These are phyloP conservation scores for Diplocarpon rosae DNA, from an alignment of 2,329 filamentous ascomycete genomes.

Conservation along the genomic window DNA sequence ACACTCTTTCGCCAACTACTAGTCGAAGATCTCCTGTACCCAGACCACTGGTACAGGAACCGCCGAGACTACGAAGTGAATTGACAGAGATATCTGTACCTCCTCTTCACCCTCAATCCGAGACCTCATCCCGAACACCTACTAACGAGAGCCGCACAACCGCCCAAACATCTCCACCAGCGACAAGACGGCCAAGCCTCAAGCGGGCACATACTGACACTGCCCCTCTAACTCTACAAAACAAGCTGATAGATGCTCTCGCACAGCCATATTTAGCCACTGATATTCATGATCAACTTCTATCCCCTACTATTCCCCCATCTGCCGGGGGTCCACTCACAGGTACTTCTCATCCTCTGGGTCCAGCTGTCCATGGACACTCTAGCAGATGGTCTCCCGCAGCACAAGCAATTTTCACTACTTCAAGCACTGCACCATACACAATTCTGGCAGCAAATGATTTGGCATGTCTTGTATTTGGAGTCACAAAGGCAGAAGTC, in stretches of 20 bases:
- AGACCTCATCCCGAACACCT: conserved; percentile 41
- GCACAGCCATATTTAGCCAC: conserved; percentile 54
- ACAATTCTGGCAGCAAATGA: conserved; percentile 96
- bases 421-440: conserved; percentile 82
- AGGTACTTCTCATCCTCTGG: conserved; percentile 28
- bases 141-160: conserved; percentile 46
- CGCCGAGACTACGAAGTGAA: conserved; percentile 14
- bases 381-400: conserved; percentile 83
- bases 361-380: conserved; percentile 67
- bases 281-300: conserved; percentile 20
- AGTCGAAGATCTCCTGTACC: conserved; percentile 10
- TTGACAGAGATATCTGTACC: conserved; percentile 12
- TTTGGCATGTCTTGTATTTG: conserved; percentile 92
- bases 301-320: conserved; percentile 36
- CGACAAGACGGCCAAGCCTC: conserved; percentile 53
- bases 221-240: conserved; percentile 61
- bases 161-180: conserved; percentile 40
- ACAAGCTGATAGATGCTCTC: conserved; percentile 74
- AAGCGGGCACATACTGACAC: conserved; percentile 87
- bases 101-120: conserved; percentile 29
- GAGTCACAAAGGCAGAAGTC: conserved; percentile 93
- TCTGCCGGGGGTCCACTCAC: conserved; percentile 24
- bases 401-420: conserved; percentile 94
- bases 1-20: conserved; percentile 15
- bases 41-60: conserved; percentile 8